A percentile compares a stretch with the other conserved stretches of the same genome.
Conservation (phyloP, 1,284 basidiomycete genomes). For the Apiotrichum gracile region DNA sequence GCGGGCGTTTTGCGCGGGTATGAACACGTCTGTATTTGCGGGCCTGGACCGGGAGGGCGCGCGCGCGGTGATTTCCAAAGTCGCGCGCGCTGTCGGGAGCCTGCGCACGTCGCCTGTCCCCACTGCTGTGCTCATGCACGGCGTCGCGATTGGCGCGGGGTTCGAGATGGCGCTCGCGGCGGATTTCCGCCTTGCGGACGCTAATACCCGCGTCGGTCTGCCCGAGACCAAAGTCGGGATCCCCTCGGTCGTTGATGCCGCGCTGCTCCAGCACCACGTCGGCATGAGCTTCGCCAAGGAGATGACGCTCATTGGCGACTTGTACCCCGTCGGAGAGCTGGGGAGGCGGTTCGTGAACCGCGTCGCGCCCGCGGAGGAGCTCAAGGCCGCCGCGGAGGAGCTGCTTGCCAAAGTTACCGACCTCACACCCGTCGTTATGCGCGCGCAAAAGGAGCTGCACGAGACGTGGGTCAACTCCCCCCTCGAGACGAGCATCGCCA, state of each 20-base stretch:
- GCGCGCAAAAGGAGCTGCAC: slow-evolving; percentile 15
- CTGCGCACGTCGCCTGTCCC: slow-evolving; percentile 10
- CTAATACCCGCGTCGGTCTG: slow-evolving; percentile 3
- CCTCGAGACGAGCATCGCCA: slow-evolving; percentile 3
- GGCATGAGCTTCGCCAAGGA: slow-evolving; percentile 11
- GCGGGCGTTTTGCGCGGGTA: slow-evolving; percentile 13
- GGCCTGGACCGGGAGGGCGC: slow-evolving; percentile 3
- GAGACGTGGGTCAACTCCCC: slow-evolving; percentile 13
- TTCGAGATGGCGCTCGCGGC: slow-evolving; percentile 19
- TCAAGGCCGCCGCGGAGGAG: background rate
- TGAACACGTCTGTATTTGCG: slow-evolving; percentile 15
- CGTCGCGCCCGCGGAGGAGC: background rate
- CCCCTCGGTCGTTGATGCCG: slow-evolving; percentile 14
- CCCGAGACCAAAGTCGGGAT: slow-evolving; percentile 20
- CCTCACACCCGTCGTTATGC: slow-evolving; percentile 15
- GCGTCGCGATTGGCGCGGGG: slow-evolving; percentile 14
- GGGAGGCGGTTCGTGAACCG: slow-evolving; percentile 7
- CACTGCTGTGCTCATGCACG: slow-evolving; percentile 15
- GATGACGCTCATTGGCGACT: slow-evolving; percentile 16
- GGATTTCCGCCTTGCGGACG: slow-evolving; percentile 8
- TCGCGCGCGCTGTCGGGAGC: slow-evolving; percentile 8
- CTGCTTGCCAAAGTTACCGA: slow-evolving; percentile 11
- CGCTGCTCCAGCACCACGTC: slow-evolving; percentile 10
- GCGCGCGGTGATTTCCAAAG: slow-evolving; percentile 2
- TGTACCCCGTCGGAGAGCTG: slow-evolving; percentile 7